These are phyloP conservation scores for Trichoderma pleuroti DNA, from an alignment of 2,329 filamentous ascomycete genomes.

Conservation along the genomic window DNA sequence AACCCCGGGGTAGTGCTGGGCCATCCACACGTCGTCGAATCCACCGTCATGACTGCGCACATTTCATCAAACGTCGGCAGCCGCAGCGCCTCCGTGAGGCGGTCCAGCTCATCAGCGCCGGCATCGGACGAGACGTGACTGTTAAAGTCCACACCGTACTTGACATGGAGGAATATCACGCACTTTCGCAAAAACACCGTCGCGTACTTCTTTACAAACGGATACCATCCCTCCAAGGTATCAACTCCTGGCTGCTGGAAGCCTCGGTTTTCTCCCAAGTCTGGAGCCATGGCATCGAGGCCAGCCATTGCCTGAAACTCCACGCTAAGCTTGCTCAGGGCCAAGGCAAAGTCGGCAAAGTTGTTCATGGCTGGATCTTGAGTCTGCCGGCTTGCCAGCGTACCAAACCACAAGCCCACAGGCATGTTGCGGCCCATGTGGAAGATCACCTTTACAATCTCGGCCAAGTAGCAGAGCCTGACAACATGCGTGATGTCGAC, in stretches of 20 bases:
- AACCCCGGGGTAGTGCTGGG: constrained; percentile 44
- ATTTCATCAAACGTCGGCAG: constrained; percentile 78
- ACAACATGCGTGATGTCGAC: constrained; percentile 77
- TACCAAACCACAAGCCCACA: constrained; percentile 45
- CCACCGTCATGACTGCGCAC: constrained; percentile 56
- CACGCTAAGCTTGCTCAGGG: constrained; percentile 45
- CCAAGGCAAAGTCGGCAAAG: constrained; percentile 54
- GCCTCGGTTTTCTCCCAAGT: constrained; percentile 41
- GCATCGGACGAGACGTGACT: constrained; percentile 60
- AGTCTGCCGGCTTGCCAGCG: constrained; percentile 40
- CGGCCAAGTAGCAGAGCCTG: constrained; percentile 82
- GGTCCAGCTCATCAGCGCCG: constrained; percentile 73
- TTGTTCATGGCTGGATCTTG: constrained; percentile 48
- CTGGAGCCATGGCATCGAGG: constrained; percentile 23
- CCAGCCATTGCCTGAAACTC: constrained; percentile 36
- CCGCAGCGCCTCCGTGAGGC: constrained; percentile 71
- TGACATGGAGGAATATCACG: constrained; percentile 78
- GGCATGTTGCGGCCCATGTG: constrained; percentile 56
- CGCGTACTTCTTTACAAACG: constrained; percentile 74
- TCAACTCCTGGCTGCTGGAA: constrained; percentile 56
- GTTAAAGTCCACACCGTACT: constrained; percentile 84
- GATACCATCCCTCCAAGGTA: constrained; percentile 52
- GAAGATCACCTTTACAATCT: constrained; percentile 78
- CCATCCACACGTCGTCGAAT: constrained; percentile 47
- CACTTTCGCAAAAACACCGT: constrained; percentile 86